Base-by-base conservation (phyloP, 805 yeast species). In the Kockiozyma suomiensis region DNA sequence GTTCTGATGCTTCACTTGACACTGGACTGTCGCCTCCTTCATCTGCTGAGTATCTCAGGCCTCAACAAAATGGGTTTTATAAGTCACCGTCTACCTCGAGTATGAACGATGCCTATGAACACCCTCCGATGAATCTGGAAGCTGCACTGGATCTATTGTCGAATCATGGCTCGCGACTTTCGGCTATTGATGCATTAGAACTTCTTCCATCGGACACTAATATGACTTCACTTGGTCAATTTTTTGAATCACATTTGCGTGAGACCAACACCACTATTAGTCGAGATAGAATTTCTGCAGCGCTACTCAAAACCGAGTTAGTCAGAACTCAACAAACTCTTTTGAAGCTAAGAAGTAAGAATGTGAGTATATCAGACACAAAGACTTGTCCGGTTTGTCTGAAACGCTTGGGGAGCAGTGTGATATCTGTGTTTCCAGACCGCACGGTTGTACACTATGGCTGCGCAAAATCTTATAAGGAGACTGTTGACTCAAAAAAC, bases 331-430 rank as follows among this genome's bases (percentile, higher is more conserved):
- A 78, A 66, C 79, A 78, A 66, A 73, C 70, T 49, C 73, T 80
- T n/a, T 75, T 78, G 62, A 70, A 70, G 25, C 68, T 71, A 42
- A 78, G 71, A 66, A 77, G 70, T 64, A 73, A 57, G 67, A 75
- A 68, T 71, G 74, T 74, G 1, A 70, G 64, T 49, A 56, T 83
- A 23, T 73, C 81, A 12, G 79, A 81, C 13, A 76, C 78, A 19
- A 73, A 79, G 37, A 71, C 70, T n/a, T 90, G 96, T 70, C 68
- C 73, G 1, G 77, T 83, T 17, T 90, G 96, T 72, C 73, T 76
- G 23, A 85, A 84, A 66, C 71, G 75, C 12, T 73, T 87, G 35
- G 86, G 85, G 2, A 78, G 77, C 62, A 78, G 82, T 49, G 82
- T 86, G 0, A 73, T 85, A 33, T 76, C 83, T 47, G 79, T 80